These are phyloP conservation scores for Aspergillus quadricinctus DNA, from an alignment of 2,329 filamentous ascomycete species.

Conservation along the genomic window DNA sequence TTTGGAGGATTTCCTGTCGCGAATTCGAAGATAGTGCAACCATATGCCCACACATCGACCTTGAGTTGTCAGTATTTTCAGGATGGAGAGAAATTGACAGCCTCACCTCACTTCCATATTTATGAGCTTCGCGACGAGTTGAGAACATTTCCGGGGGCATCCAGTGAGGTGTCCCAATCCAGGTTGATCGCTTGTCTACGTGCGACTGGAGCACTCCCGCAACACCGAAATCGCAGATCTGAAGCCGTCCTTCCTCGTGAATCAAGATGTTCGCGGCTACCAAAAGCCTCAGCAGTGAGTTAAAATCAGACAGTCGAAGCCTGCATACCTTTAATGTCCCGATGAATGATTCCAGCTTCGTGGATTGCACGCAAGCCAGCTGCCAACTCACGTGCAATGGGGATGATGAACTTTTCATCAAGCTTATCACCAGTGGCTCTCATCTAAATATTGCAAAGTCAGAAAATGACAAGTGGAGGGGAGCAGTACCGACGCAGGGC, in stretches of 20 bases:
- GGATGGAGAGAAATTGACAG: background rate
- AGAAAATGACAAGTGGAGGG: constrained; percentile 17
- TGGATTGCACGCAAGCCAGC: constrained; percentile 59
- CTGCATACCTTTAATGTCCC: constrained; percentile 57
- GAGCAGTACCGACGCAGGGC: constrained; percentile 14
- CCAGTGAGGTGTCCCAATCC: constrained; percentile 64
- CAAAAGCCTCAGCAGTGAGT: background rate
- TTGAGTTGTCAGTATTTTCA: constrained; percentile 16
- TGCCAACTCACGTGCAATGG: constrained; percentile 61
- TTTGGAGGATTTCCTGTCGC: constrained; percentile 48
- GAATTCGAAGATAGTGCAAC: constrained; percentile 48
- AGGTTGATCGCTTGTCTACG: constrained; percentile 58
- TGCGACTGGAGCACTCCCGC: constrained; percentile 59
- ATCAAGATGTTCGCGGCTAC: constrained; percentile 60
- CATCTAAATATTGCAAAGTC: constrained; percentile 33
- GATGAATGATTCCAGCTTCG: constrained; percentile 61
- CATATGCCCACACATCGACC: constrained; percentile 50
- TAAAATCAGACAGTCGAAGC: no score
- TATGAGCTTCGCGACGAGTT: constrained; percentile 34
- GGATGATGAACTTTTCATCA: constrained; percentile 59
- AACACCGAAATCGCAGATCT: constrained; percentile 64
- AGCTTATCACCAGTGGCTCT: constrained; percentile 47
- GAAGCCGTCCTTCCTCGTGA: constrained; percentile 58
- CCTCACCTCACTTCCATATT: constrained; percentile 46
- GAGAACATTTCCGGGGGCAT: constrained; percentile 60